Conservation (phyloP, 192 early-diverging fungal species). For the Endogone sp. region DNA sequence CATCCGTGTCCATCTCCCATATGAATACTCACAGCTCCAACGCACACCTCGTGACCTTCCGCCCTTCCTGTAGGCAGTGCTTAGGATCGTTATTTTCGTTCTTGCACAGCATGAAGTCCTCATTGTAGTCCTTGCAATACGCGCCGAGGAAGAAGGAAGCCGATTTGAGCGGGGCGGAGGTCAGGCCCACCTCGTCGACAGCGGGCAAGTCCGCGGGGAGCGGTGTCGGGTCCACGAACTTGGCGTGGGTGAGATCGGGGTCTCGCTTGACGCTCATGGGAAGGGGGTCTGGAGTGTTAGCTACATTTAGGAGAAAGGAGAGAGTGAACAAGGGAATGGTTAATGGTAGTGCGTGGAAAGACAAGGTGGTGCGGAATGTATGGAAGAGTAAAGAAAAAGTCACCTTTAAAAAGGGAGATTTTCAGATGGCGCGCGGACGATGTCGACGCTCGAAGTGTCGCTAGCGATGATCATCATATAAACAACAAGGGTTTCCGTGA, state of each 20-base stretch:
- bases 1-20: too few species aligned
- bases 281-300: too few species aligned
- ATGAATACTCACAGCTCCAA: slow-evolving; percentile 72
- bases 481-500: too few species aligned
- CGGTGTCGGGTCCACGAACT: slow-evolving; percentile 79
- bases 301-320: too few species aligned
- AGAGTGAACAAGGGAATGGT: too few species aligned
- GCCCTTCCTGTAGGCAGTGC: slow-evolving; percentile 91
- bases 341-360: too few species aligned
- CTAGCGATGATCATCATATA: too few species aligned
- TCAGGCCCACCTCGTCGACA: slow-evolving; percentile 86
- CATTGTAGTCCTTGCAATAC: slow-evolving; percentile 88
- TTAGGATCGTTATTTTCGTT: slow-evolving; percentile 83
- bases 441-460: too few species aligned
- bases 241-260: slow-evolving; percentile 30
- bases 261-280: slow-evolving; percentile 38
- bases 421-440: too few species aligned
- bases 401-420: too few species aligned
- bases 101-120: slow-evolving; percentile 98
- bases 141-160: slow-evolving; percentile 88
- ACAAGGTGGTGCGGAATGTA: too few species aligned
- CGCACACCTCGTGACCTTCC: slow-evolving; percentile 94
- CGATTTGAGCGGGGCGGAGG: slow-evolving; percentile 89
- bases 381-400: too few species aligned
- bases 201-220: slow-evolving; percentile 62